phyloP scores from a whole-genome alignment of 768 basidiomycete genomes.

The Rhodotorula paludigena region DNA sequence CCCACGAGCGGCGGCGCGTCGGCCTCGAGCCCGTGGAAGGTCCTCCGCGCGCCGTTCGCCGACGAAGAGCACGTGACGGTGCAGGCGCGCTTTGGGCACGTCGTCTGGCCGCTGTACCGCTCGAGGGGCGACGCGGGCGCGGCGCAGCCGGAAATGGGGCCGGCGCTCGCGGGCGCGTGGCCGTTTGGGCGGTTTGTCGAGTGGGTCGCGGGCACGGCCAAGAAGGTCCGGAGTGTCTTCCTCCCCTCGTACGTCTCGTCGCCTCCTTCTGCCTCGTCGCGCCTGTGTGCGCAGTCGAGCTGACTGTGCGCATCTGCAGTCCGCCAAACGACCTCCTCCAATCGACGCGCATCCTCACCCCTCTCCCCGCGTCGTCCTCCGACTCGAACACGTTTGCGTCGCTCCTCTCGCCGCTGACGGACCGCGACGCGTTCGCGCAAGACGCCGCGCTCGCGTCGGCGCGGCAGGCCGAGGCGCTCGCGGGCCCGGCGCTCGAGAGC shows the following conservation, averaged over 20 bases:
- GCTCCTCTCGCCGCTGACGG: neutral
- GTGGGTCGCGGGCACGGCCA: neutral
- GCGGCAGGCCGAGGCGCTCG: neutral
- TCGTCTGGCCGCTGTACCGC: slow-evolving; percentile 28
- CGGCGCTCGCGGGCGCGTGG: neutral
- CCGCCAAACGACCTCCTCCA: slow-evolving; percentile 4
- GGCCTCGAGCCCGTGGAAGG: neutral
- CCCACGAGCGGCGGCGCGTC: neutral
- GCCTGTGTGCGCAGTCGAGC: no score
- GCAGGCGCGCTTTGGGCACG: slow-evolving; percentile 25
- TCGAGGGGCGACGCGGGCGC: neutral
- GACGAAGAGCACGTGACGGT: slow-evolving; percentile 6
- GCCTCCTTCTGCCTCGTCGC: neutral
- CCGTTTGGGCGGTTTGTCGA: slow-evolving; percentile 1
- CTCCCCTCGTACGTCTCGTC: slow-evolving; percentile 9
- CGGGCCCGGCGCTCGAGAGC: slow-evolving; percentile 2
- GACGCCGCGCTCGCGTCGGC: neutral
- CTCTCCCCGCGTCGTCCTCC: neutral
- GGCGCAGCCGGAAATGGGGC: neutral
- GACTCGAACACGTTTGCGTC: slow-evolving; percentile 6
- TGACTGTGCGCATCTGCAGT: neutral
- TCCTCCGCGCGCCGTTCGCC: slow-evolving; percentile 10
- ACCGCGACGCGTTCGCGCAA: neutral
- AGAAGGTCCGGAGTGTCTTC: slow-evolving; percentile 10
- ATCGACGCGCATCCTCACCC: slow-evolving; percentile 2